phyloP scores from a whole-genome alignment of 2,329 filamentous ascomycete genomes.

The Sclerotinia subarctica region DNA sequence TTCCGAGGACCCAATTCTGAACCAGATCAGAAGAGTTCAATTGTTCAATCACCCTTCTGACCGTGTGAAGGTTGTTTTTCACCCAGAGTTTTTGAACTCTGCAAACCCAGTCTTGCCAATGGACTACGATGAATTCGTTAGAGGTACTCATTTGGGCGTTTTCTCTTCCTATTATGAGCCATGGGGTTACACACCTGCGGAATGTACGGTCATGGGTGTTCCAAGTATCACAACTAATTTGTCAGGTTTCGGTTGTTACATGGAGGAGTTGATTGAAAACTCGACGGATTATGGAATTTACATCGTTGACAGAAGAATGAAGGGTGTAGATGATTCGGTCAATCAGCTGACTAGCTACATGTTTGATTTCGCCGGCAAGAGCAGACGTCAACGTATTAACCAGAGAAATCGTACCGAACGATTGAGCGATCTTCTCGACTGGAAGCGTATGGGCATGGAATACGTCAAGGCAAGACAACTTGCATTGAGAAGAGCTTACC shows the following conservation, averaged over 20 bases:
- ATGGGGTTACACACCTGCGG: slow-evolving; percentile 97
- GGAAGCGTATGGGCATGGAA: slow-evolving; percentile 99
- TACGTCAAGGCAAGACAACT: slow-evolving; percentile 97
- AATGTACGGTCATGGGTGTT: slow-evolving; percentile 98
- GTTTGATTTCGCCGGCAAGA: slow-evolving; percentile 93
- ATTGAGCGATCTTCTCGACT: slow-evolving; percentile 90
- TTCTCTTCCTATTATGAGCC: slow-evolving; percentile 99
- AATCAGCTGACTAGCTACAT: slow-evolving; percentile 91
- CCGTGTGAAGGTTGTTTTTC: slow-evolving; percentile 96
- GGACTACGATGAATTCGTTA: slow-evolving; percentile 98
- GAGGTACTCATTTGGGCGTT: slow-evolving; percentile 90
- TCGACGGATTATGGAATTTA: slow-evolving; percentile 98
- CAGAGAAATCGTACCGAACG: slow-evolving; percentile 96
- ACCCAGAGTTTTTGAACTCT: slow-evolving; percentile 95
- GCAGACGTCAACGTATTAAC: slow-evolving; percentile 94
- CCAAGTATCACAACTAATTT: slow-evolving; percentile 97
- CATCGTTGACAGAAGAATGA: slow-evolving; percentile 92
- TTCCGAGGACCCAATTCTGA: slow-evolving; percentile 85
- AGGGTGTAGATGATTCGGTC: slow-evolving; percentile 95
- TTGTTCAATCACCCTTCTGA: slow-evolving; percentile 95
- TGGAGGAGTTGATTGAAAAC: slow-evolving; percentile 99
- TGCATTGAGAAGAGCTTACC: slow-evolving; percentile 87
- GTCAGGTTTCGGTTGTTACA: slow-evolving; percentile 97
- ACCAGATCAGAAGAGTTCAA: slow-evolving; percentile 92
- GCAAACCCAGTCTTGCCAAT: slow-evolving; percentile 91